Base-by-base conservation (phyloP, 2,329 filamentous ascomycete genomes). In the Raffaelea ambrosiae region DNA sequence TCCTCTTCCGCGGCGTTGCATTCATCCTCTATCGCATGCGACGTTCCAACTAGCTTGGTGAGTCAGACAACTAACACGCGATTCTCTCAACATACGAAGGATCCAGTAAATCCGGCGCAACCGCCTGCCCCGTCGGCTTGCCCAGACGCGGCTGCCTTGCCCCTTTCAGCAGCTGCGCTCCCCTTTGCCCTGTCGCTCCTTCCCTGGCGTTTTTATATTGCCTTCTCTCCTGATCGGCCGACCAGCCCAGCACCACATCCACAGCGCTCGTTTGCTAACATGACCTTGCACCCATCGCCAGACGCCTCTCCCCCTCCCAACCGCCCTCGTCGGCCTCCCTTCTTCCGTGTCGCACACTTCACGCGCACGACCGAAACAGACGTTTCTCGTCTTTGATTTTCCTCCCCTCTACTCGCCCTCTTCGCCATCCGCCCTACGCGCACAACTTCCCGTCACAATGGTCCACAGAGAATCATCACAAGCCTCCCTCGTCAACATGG, bases 401-500 rank as follows among this genome's bases (percentile, higher is more conserved):
- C 40, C 33, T 40, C 14, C 23, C 4, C 2, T 26, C 16, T 44
- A 20, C 18, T 23, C n/a, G 14, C 23, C 43, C 13, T 41, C 14
- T 31, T 23, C 16, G 36, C 18, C 40, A 29, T 20, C 26, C 23
- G n/a, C n/a, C n/a, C n/a, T n/a, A 21, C 13, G 26, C 38, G 23
- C 10, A 35, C 23, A 35, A 40, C 22, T 33, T 21, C n/a, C 19
- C 20, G 43, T 50, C 60, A 62, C 46, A 54, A 65, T 65, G 63
- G 58, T 63, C 48, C 53, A 54, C 54, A 57, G 55, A 55, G 55
- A 56, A 51, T 60, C 59, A 38, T 38, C 35, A 38, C 18, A 16
- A 50, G 56, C 60, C 54, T 47, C 51, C 38, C 51, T 54, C 42
- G 50, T 57, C 57, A 64, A 65, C 59, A 59, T 63, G 48, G 63